phyloP scores from a whole-genome alignment of 225 moss, liverwort and hornwort genomes.

The Pseudoscleropodium purum region DNA sequence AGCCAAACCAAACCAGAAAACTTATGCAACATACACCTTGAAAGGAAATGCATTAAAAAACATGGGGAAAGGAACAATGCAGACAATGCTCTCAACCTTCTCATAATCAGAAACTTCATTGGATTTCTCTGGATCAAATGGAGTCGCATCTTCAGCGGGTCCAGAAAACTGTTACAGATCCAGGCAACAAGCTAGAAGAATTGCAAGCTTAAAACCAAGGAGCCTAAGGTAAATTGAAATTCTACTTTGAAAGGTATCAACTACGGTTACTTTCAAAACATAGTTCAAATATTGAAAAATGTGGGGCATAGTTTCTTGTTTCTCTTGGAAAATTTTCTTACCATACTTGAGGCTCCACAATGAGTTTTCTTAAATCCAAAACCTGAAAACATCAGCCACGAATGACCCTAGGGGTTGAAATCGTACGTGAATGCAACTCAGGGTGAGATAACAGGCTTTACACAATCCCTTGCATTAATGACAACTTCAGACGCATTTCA shows the following conservation, averaged over 20 bases:
- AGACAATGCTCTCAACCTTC: constrained; percentile 50
- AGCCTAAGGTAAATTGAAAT: background rate
- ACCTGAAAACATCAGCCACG: background rate
- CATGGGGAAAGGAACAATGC: background rate
- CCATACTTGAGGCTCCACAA: background rate
- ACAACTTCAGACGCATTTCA: background rate
- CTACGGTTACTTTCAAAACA: background rate
- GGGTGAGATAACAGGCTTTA: background rate
- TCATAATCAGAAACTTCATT: constrained; percentile 31
- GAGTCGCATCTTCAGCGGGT: constrained; percentile 87
- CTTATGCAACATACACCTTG: background rate
- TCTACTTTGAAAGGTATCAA: background rate
- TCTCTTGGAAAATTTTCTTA: background rate
- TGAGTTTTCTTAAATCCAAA: background rate
- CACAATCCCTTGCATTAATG: background rate
- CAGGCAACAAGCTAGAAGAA: background rate
- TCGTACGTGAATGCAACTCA: background rate
- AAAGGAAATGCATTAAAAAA: background rate
- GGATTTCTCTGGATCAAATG: constrained; percentile 73
- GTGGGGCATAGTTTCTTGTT: background rate
- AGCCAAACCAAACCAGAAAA: background rate
- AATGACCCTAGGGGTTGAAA: background rate
- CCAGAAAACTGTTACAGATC: constrained; percentile 54
- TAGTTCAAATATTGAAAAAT: background rate
- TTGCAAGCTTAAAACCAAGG: background rate